Base-by-base conservation (phyloP, 2,329 filamentous ascomycete species). In the Fusarium torreyae region DNA sequence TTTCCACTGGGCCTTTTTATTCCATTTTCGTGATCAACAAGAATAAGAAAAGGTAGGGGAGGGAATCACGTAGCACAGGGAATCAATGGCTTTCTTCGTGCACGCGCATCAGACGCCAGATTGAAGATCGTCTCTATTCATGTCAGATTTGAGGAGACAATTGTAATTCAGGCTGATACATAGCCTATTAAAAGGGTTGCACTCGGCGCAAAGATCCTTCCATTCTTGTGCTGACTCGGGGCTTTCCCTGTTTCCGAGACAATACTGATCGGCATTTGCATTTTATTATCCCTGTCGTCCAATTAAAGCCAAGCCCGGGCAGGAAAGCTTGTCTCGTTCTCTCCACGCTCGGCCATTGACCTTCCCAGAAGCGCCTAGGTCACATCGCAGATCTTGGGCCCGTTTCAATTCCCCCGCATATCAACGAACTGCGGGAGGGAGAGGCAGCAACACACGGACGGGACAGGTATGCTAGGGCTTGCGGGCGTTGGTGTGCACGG, bases 311-410 rank as follows among this genome's bases (percentile, higher is more conserved):
- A 45, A 51, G 39, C 20, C 46, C 58, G 53, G 52, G 52, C 48
- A 53, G 34, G 38, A 60, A 57, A 42, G 50, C 63, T 58, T 69
- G 46, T 53, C 48, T 40, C 17, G 6, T 15, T 10, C 38, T 69
- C 66, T 50, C 66, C 55, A 66, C 48, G 51, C 42, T 48, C 22
- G 54, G 39, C 38, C 31, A 46, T 44, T 7, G 42, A 68, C 67
- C 67, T 70, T 70, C 67, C 67, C 52, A 40, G 52, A 68, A 64
- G 56, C 43, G 67, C 63, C 52, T 70, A 70, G 67, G 42, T 17
- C 31, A 14, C 24, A 56, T 60, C 54, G 67, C 58, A 54, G 63
- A 69, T 69, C 67, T 40, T 34, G 34, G 28, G 36, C 51, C 26
- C 24, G 44, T 48, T 57, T 44, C 24, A 11, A 10, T 20, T 61